These are phyloP conservation scores for Sodiomyces alkalinus DNA, from an alignment of 2,329 filamentous ascomycete genomes.

Conservation along the genomic window DNA sequence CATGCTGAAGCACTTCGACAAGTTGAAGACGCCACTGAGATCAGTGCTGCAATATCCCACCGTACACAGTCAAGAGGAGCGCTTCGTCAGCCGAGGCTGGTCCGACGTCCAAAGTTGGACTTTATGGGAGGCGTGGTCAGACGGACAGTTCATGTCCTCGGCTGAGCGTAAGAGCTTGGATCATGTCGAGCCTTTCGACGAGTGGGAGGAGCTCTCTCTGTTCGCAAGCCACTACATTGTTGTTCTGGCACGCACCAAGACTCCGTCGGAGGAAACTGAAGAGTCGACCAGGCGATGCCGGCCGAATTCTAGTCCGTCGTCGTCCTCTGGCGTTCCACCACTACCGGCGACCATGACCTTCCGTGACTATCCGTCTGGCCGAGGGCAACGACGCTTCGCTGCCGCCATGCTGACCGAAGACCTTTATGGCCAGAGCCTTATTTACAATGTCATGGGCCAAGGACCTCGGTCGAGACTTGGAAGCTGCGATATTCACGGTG, in stretches of 20 bases:
- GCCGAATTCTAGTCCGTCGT: too few relatives aligned
- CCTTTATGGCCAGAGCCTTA: slow-evolving; percentile 25
- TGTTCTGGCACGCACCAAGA: slow-evolving; percentile 42
- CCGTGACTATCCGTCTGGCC: slow-evolving; percentile 19
- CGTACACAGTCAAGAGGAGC: slow-evolving; percentile 45
- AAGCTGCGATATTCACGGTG: slow-evolving; percentile 34
- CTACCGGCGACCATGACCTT: slow-evolving; percentile 13
- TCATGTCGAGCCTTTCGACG: slow-evolving; percentile 70
- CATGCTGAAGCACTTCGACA: slow-evolving; percentile 74
- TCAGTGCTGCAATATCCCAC: slow-evolving; percentile 57
- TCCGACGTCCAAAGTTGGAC: slow-evolving; percentile 43
- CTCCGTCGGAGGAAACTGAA: background rate
- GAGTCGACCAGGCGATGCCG: too few relatives aligned
- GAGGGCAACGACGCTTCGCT: slow-evolving; percentile 44
- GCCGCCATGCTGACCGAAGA: slow-evolving; percentile 29
- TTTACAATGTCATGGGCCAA: slow-evolving; percentile 27
- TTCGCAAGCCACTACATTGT: slow-evolving; percentile 79
- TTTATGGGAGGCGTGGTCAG: slow-evolving; percentile 73
- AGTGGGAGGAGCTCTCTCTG: slow-evolving; percentile 87
- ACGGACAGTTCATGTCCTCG: slow-evolving; percentile 46
- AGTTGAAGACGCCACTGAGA: slow-evolving; percentile 63
- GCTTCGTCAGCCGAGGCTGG: slow-evolving; percentile 63
- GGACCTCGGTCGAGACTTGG: slow-evolving; percentile 27
- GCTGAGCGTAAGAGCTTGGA: slow-evolving; percentile 49
- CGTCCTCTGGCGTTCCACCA: background rate